Percentiles rank a stretch among this genome's conserved stretches.
Conservation (phyloP, 1,284 basidiomycete genomes). For the Quambalaria eucalypti region DNA sequence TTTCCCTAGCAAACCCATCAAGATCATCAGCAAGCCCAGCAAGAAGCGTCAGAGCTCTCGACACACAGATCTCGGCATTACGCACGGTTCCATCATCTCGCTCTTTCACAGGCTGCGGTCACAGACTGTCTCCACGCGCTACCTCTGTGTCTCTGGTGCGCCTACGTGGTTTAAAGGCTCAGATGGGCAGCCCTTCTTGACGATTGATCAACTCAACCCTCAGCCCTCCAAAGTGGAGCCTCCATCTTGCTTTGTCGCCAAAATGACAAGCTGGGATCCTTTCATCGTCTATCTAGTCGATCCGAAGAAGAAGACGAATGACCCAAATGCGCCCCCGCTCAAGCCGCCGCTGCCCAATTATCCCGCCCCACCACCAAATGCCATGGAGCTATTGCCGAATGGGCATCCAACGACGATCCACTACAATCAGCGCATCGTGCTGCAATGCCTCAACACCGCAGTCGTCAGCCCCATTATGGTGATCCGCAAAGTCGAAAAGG, state of each 20-base stretch:
- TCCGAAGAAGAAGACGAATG: constrained; percentile 65
- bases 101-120: constrained; percentile 87
- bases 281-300: constrained; percentile 75
- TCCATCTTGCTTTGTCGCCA: constrained; percentile 49
- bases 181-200: constrained; percentile 34
- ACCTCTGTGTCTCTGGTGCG: constrained; percentile 84
- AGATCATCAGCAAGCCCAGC: constrained; percentile 64
- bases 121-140: constrained; percentile 63
- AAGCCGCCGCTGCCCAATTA: constrained; percentile 50
- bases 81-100: constrained; percentile 88
- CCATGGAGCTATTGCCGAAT: constrained; percentile 59
- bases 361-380: constrained; percentile 78
- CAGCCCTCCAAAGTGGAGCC: constrained; percentile 12
- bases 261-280: constrained; percentile 59
- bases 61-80: constrained; percentile 83
- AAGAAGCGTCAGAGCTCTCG: constrained; percentile 80
- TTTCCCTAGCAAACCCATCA: constrained; percentile 86
- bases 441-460: constrained; percentile 87
- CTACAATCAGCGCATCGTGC: constrained; percentile 89
- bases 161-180: constrained; percentile 47
- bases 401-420: constrained; percentile 54
- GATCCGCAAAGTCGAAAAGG: constrained; percentile 84
- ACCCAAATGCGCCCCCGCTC: constrained; percentile 65
- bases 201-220: constrained; percentile 14
- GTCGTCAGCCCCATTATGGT: constrained; percentile 85